Evolutionary conservation across 352 stramenopile species (phyloP).

Genomic region (Globisporangium apiculatum): DNA sequence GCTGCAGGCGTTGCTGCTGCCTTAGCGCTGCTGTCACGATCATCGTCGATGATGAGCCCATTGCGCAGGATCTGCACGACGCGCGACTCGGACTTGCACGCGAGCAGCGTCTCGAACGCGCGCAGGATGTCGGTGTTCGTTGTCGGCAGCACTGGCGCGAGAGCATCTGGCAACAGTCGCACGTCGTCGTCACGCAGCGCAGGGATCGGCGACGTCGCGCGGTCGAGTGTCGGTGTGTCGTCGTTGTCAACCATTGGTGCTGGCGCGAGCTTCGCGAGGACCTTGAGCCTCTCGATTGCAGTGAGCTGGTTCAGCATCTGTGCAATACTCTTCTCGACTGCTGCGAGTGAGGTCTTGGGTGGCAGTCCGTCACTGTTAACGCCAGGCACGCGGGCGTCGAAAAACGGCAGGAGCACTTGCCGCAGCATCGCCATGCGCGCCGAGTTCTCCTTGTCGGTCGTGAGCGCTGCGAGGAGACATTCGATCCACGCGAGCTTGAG

Average conservation of each 20-base stretch:
- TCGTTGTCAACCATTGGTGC: conserved; percentile 1
- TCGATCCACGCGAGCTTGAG: conserved; percentile 63
- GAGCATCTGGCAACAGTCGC: background rate
- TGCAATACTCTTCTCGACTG: conserved; percentile 22
- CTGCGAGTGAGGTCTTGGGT: conserved; percentile 10
- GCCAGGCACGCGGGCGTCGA: conserved; percentile 27
- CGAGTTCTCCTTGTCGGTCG: conserved; percentile 35
- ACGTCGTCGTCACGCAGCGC: conserved; percentile 11
- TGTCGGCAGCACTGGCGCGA: conserved; percentile 5
- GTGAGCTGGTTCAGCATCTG: conserved; percentile 20
- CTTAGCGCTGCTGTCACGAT: background rate
- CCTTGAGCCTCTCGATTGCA: conserved; percentile 17
- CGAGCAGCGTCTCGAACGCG: conserved; percentile 31
- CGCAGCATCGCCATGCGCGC: conserved; percentile 38
- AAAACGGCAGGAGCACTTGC: conserved; percentile 39
- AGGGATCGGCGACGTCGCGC: conserved; percentile 29
- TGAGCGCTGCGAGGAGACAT: conserved; percentile 27
- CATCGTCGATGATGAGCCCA: background rate
- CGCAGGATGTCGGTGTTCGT: conserved; percentile 18
- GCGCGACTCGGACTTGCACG: conserved; percentile 25
- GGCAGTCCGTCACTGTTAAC: too few relatives aligned
- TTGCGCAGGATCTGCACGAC: conserved; percentile 31
- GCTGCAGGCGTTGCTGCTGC: background rate
- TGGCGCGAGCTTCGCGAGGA: conserved; percentile 20
- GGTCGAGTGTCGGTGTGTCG: conserved; percentile 12